phyloP scores from a whole-genome alignment of 2,329 filamentous ascomycete genomes.

The Fusarium pseudocircinatum region DNA sequence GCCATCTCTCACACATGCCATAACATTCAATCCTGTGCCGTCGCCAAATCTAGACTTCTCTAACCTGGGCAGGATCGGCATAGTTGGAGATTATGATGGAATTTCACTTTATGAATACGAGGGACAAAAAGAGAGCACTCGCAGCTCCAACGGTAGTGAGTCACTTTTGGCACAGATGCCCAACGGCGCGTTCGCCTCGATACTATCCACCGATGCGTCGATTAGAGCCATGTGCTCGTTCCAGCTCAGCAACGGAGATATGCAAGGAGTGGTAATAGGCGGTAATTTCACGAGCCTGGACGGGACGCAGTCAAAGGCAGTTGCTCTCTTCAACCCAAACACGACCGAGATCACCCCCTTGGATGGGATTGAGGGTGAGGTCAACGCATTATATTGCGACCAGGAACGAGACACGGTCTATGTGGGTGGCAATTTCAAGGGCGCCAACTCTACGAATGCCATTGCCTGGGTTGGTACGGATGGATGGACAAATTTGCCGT shows the following conservation, averaged over 20 bases:
- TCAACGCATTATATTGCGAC: conserved; percentile 87
- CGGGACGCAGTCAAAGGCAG: conserved; percentile 76
- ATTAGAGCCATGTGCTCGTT: conserved; percentile 92
- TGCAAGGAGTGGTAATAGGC: conserved; percentile 82
- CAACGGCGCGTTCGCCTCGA: conserved; percentile 80
- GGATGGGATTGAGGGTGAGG: conserved; percentile 82
- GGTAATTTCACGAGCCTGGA: conserved; percentile 96
- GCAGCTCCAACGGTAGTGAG: conserved; percentile 79
- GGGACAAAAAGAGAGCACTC: conserved; percentile 76
- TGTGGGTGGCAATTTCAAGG: conserved; percentile 86
- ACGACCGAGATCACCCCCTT: conserved; percentile 77
- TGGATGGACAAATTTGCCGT: conserved; percentile 83
- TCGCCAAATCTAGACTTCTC: conserved; percentile 80
- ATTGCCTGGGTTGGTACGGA: conserved; percentile 78
- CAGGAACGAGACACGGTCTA: conserved; percentile 81
- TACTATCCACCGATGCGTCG: conserved; percentile 81
- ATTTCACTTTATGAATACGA: conserved; percentile 90
- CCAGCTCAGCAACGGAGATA: conserved; percentile 69
- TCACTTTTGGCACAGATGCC: conserved; percentile 84
- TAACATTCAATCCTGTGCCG: conserved; percentile 70
- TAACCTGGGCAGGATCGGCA: conserved; percentile 81
- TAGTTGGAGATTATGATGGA: conserved; percentile 89
- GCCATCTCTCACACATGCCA: conserved; percentile 56
- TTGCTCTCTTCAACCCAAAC: conserved; percentile 83
- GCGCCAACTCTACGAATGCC: conserved; percentile 86